Base-by-base conservation (phyloP, 805 yeast genomes). In the Grigorovia yakushimaensis region DNA sequence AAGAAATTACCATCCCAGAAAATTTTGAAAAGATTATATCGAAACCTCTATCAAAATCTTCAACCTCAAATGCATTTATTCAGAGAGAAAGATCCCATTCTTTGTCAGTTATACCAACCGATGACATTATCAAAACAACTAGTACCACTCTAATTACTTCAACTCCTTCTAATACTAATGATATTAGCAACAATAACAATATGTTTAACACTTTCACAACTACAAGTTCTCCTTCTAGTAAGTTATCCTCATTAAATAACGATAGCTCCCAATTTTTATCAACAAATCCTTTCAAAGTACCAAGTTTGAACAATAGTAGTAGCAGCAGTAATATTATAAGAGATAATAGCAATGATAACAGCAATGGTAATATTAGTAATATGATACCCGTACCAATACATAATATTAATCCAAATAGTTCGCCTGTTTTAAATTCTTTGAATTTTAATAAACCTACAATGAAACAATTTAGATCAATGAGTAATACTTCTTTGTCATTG, bases 401-500 rank as follows among this genome's bases (percentile, higher is more conserved):
- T 7, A 3, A 27, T 27, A 3, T 27, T 27, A 27, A 27, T 10
- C 33, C 33, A 27, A 27, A 27, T 27, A 27, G 33, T 7, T 27
- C 33, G 9, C 33, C 33, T 8, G 22, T 33, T 9, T 35, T 47
- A 20, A 38, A 53, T 1, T 45, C 52, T 11, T 24, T 47, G 6
- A 45, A 52, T 24, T 44, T 54, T 11, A 44, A 41, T n/a, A 8
- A 19, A 23, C 30, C 42, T n/a, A 4, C 15, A 24, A 30, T 5
- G 43, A 40, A 18, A 35, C 39, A 39, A 43, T 37, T 19, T 4
- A 54, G 49, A 23, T 55, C 52, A 42, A 22, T 50, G 37, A 64
- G 61, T 47, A 62, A 56, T 41, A 49, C 52, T 1, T 66, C 72
- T 1, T 15, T 27, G 13, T 27, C 33, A 10, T 51, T 67, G 27